Conservation (phyloP, 1,284 basidiomycete genomes). For the Irpex lacteus region DNA sequence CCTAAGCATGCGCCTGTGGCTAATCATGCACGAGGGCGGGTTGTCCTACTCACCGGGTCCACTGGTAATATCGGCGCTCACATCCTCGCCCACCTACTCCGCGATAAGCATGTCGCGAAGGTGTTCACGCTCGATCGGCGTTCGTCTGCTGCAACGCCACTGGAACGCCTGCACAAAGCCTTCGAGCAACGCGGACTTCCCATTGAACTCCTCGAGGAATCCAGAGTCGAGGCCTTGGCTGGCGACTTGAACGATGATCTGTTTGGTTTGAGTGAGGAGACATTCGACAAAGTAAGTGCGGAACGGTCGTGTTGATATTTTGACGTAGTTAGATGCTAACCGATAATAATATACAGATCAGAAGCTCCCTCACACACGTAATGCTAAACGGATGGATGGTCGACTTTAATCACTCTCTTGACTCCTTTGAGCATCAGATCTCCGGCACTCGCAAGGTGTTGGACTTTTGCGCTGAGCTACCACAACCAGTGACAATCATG, state of each 20-base stretch:
- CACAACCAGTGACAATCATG: slow-evolving; percentile 6
- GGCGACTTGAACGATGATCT: slow-evolving; percentile 9
- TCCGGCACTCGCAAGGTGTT: slow-evolving; percentile 25
- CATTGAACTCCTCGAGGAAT: not conserved
- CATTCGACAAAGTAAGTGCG: slow-evolving; percentile 4
- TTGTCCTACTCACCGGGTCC: slow-evolving; percentile 17
- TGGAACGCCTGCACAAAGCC: slow-evolving; percentile 1
- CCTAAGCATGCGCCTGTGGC: not conserved
- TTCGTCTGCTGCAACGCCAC: not conserved
- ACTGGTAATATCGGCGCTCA: slow-evolving; percentile 17
- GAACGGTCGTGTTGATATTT: not conserved
- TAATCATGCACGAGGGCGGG: not conserved
- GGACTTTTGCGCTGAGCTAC: slow-evolving; percentile 24
- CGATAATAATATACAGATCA: slow-evolving; percentile 10
- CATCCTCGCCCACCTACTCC: slow-evolving; percentile 15
- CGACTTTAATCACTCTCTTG: slow-evolving; percentile 33
- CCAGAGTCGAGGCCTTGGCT: slow-evolving; percentile 11
- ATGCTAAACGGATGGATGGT: slow-evolving; percentile 30
- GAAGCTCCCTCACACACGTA: slow-evolving; percentile 17
- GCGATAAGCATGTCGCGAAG: slow-evolving; percentile 6
- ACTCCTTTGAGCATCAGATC: slow-evolving; percentile 30
- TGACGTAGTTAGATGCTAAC: not conserved
- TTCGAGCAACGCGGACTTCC: slow-evolving; percentile 9
- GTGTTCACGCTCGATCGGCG: slow-evolving; percentile 17
- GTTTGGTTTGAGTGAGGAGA: slow-evolving; percentile 7